Percentiles rank a stretch among this genome's conserved stretches.
phyloP scores from a whole-genome alignment of 345 rosid genomes.

The Reutealis trisperma region DNA sequence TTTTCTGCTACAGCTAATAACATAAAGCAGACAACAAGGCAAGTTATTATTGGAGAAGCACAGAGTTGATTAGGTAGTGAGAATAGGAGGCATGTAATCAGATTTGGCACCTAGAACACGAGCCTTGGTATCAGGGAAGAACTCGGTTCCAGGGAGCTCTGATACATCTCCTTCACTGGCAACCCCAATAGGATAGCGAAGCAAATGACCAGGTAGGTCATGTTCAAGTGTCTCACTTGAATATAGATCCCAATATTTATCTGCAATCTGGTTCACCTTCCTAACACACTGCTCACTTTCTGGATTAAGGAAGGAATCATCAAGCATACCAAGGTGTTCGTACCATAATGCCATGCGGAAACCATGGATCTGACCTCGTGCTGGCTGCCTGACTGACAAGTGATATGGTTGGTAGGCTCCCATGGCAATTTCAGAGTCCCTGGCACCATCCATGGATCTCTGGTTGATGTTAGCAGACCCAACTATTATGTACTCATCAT shows the following conservation, averaged over 20 bases:
- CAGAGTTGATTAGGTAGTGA: constrained; percentile 55
- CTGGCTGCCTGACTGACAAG: constrained; percentile 67
- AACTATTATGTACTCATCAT: constrained; percentile 90
- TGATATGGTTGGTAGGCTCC: constrained; percentile 95
- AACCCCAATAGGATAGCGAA: constrained; percentile 77
- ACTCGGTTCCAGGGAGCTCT: constrained; percentile 65
- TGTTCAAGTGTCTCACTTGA: constrained; percentile 69
- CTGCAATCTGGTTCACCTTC: constrained; percentile 78
- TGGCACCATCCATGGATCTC: constrained; percentile 97
- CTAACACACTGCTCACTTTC: constrained; percentile 62
- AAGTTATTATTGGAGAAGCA: not conserved
- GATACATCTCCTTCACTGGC: constrained; percentile 65
- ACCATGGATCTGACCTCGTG: constrained; percentile 92
- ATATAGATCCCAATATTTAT: constrained; percentile 89
- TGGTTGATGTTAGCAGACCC: constrained; percentile 99
- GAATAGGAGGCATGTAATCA: constrained; percentile 93
- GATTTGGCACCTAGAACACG: constrained; percentile 80
- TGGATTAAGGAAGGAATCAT: constrained; percentile 73
- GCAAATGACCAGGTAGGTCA: constrained; percentile 91
- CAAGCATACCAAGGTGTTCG: constrained; percentile 94
- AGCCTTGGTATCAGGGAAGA: constrained; percentile 94
- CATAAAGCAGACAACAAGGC: not conserved
- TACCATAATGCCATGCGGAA: constrained; percentile 97
- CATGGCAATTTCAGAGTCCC: constrained; percentile 99
- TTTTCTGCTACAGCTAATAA: constrained; percentile 12